Evolutionary conservation across 805 yeast species (phyloP).

Genomic region (Spathaspora boniae): DNA sequence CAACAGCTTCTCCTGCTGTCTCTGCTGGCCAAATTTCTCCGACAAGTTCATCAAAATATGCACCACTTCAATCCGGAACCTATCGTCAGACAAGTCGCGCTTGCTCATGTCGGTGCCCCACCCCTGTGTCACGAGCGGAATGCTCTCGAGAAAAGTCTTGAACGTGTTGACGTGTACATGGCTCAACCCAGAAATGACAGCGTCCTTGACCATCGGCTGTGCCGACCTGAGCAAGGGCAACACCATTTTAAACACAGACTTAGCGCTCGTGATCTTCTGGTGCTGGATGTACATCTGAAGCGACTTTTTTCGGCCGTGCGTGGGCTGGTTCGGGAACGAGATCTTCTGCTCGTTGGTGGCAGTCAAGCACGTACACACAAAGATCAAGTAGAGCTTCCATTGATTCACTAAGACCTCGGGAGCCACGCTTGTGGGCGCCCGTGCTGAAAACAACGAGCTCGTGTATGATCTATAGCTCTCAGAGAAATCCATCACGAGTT

Average conservation of each 20-base stretch:
- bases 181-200: constrained; percentile 84
- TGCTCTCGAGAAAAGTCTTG: constrained; percentile 72
- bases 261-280: constrained; percentile 89
- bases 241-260: constrained; percentile 82
- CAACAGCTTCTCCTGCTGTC: no score
- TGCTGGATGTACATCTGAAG: constrained; percentile 82
- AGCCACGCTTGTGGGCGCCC: constrained; percentile 31
- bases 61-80: constrained; percentile 68
- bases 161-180: constrained; percentile 89
- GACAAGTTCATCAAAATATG: constrained; percentile 72
- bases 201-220: constrained; percentile 71
- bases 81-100: constrained; percentile 34
- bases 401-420: constrained; percentile 77
- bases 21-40: constrained; percentile 52
- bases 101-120: constrained; percentile 37
- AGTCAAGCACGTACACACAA: constrained; percentile 89
- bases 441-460: constrained; percentile 29
- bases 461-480: constrained; percentile 38
- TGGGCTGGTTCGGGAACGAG: constrained; percentile 45
- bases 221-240: constrained; percentile 73
- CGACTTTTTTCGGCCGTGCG: constrained; percentile 72
- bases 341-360: constrained; percentile 83
- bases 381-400: constrained; percentile 85
- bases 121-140: constrained; percentile 55
- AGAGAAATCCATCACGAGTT: constrained; percentile 56